phyloP scores from a whole-genome alignment of 768 basidiomycete genomes.

The Termitomyces titanicus region DNA sequence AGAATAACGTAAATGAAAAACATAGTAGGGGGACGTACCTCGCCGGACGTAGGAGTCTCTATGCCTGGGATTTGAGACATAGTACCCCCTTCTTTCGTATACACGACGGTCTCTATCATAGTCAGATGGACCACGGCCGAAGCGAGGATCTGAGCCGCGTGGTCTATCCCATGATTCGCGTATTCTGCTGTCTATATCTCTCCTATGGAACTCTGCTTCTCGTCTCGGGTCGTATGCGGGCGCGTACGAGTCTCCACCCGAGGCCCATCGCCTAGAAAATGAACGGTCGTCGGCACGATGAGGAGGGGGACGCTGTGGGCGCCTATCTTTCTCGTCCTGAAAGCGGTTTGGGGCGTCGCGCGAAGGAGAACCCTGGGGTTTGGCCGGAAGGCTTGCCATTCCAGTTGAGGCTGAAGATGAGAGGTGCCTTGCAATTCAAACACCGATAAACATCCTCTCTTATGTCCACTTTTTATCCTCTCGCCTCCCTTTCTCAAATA shows the following conservation, averaged over 20 bases:
- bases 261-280: constrained; percentile 12
- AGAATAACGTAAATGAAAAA: neutral
- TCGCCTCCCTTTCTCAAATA: constrained; percentile 80
- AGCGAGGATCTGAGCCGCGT: constrained; percentile 12
- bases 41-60: constrained; percentile 17
- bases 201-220: constrained; percentile 14
- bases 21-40: constrained; percentile 7
- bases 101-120: constrained; percentile 17
- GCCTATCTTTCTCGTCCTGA: constrained; percentile 27
- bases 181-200: neutral
- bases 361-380: constrained; percentile 22
- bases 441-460: constrained; percentile 7
- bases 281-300: constrained; percentile 4
- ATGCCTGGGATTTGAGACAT: constrained; percentile 12
- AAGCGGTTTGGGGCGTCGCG: constrained; percentile 14
- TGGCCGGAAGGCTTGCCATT: constrained; percentile 39
- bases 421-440: constrained; percentile 7
- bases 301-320: constrained; percentile 20
- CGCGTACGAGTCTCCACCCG: constrained; percentile 28
- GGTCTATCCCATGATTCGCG: constrained; percentile 16
- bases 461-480: constrained; percentile 65
- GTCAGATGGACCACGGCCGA: constrained; percentile 5
- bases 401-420: neutral
- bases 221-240: constrained; percentile 23
- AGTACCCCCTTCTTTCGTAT: constrained; percentile 19